Evolutionary conservation across 1,139 yeast genomes (phyloP).

Genomic region (Geotrichum cucujoidarum): DNA sequence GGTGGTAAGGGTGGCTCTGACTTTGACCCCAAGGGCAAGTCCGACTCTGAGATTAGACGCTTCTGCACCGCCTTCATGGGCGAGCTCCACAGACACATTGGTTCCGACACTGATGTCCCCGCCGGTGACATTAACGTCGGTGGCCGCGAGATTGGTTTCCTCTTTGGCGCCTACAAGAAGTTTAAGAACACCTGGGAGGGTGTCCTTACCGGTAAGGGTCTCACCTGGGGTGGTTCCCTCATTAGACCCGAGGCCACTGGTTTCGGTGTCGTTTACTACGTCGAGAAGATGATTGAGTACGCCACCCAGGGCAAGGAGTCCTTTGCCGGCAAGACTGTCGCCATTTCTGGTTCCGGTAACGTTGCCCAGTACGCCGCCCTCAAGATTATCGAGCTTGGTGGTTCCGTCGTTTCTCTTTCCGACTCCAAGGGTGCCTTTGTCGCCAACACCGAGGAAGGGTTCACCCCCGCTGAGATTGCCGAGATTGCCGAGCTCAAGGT

Average conservation of each 20-base stretch:
- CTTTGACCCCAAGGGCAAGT: slow-evolving; percentile 92
- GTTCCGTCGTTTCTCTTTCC: slow-evolving; percentile 85
- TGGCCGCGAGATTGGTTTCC: slow-evolving; percentile 87
- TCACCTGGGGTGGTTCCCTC: slow-evolving; percentile 97
- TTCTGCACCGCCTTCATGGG: slow-evolving; percentile 95
- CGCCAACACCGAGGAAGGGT: slow-evolving; percentile 53
- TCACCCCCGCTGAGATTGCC: slow-evolving; percentile 72
- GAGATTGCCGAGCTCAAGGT: slow-evolving; percentile 79
- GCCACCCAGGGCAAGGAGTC: slow-evolving; percentile 86
- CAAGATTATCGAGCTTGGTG: slow-evolving; percentile 95
- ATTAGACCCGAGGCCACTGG: slow-evolving; percentile 99
- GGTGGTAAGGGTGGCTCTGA: slow-evolving; percentile 99
- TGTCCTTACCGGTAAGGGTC: slow-evolving; percentile 96
- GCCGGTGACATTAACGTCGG: slow-evolving; percentile 96
- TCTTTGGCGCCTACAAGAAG: slow-evolving; percentile 95
- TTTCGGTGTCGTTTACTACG: slow-evolving; percentile 94
- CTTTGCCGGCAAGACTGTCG: slow-evolving; percentile 88
- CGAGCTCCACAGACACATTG: slow-evolving; percentile 93
- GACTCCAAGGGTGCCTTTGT: slow-evolving; percentile 91
- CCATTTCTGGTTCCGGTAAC: slow-evolving; percentile 96
- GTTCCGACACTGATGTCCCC: slow-evolving; percentile 96
- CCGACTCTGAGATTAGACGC: slow-evolving; percentile 91
- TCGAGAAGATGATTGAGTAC: slow-evolving; percentile 94
- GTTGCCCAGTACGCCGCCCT: slow-evolving; percentile 99
- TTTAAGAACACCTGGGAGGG: slow-evolving; percentile 94